These are phyloP conservation scores for Coccomyxa subellipsoidea DNA, from an alignment of 163 green algal species.

Conservation along the genomic window DNA sequence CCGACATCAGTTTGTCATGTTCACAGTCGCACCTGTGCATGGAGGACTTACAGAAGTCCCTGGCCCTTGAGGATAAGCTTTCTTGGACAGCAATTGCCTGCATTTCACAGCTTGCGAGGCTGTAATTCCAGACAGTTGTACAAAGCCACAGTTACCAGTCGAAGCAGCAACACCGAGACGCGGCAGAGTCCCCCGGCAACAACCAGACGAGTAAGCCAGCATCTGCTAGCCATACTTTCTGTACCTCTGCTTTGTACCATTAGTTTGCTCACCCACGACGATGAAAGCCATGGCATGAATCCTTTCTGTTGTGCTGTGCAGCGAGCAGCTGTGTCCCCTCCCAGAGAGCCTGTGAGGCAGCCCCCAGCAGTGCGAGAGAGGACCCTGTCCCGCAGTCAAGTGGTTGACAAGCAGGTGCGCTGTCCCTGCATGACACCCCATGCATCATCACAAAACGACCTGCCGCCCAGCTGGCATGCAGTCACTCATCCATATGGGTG, in stretches of 20 bases:
- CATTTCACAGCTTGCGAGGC: neutral
- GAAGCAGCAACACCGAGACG: neutral
- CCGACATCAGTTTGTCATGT: neutral
- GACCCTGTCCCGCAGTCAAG: neutral
- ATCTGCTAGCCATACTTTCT: neutral
- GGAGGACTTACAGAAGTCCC: neutral
- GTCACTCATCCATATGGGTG: neutral
- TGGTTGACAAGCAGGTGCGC: conserved; percentile 7
- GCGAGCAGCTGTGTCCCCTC: neutral
- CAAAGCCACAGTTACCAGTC: neutral
- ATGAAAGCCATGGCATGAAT: no score
- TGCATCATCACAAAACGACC: no score
- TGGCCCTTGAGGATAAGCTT: neutral
- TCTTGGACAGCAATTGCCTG: neutral
- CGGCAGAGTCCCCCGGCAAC: neutral
- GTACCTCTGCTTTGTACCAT: neutral
- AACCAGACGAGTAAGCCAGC: neutral
- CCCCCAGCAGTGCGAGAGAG: neutral
- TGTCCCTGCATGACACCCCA: neutral
- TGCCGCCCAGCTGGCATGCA: no score
- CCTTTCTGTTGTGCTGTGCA: neutral
- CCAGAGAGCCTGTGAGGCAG: neutral
- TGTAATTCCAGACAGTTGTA: neutral
- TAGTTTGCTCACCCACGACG: no score
- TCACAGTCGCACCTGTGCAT: neutral